A percentile compares a stretch with the other conserved stretches of the same genome.
Evolutionary conservation across 2,329 filamentous ascomycete genomes (phyloP).

Genomic region (Fusarium pilosicola): DNA sequence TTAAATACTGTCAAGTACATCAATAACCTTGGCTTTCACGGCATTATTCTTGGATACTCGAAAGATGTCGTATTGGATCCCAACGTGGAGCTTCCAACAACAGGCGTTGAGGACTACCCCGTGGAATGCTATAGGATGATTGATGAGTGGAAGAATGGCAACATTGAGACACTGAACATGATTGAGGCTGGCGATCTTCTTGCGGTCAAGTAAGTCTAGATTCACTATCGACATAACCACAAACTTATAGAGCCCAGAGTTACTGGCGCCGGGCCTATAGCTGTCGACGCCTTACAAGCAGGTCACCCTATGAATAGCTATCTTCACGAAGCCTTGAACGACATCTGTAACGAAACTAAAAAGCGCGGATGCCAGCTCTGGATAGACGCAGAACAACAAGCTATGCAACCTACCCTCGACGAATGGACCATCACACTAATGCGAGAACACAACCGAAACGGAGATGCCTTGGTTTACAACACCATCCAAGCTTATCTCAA

Average conservation of each 20-base stretch:
- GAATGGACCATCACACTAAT: conserved; percentile 48
- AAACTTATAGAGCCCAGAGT: conserved; percentile 42
- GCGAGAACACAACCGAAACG: conserved; percentile 52
- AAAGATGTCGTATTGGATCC: conserved; percentile 56
- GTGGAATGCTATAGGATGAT: conserved; percentile 39
- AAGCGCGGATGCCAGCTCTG: conserved; percentile 53
- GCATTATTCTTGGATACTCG: conserved; percentile 64
- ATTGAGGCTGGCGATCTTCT: conserved; percentile 64
- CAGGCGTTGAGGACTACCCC: conserved; percentile 15
- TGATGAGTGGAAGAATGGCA: conserved; percentile 62
- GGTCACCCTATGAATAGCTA: conserved; percentile 49
- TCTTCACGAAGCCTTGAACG: conserved; percentile 52
- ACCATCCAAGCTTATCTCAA: conserved; percentile 69
- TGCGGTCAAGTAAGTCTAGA: conserved; percentile 60
- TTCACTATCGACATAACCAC: no score
- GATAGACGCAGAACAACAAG: conserved; percentile 58
- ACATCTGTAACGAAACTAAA: conserved; percentile 51
- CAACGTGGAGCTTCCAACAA: conserved; percentile 23
- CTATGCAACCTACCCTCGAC: conserved; percentile 52
- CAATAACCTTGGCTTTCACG: conserved; percentile 60
- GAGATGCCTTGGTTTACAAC: conserved; percentile 51
- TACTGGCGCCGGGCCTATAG: conserved; percentile 54
- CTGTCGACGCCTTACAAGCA: conserved; percentile 51
- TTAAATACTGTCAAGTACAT: conserved; percentile 56
- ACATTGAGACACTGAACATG: conserved; percentile 63